A percentile compares a stretch with the other conserved stretches of the same genome.
These are phyloP conservation scores for Dentipellis sp. DNA, from an alignment of 768 basidiomycete genomes.

Conservation along the genomic window DNA sequence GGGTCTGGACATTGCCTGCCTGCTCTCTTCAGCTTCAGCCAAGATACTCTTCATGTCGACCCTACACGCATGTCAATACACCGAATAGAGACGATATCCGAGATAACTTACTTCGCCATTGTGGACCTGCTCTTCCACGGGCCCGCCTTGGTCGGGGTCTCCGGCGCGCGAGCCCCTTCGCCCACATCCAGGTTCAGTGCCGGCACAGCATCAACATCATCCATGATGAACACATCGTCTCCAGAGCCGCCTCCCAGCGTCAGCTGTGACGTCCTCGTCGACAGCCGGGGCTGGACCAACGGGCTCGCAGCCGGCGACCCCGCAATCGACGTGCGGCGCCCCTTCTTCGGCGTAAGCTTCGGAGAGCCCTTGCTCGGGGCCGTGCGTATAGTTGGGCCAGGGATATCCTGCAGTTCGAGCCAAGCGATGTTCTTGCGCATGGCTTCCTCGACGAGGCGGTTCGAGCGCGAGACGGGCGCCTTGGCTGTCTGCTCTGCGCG, in stretches of 20 bases:
- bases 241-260: constrained; percentile 18
- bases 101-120: constrained; percentile 38
- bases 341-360: constrained; percentile 24
- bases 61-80: constrained; percentile 26
- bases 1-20: not conserved
- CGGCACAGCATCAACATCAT: constrained; percentile 46
- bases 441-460: constrained; percentile 31
- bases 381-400: constrained; percentile 38
- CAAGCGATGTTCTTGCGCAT: constrained; percentile 60
- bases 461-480: constrained; percentile 55
- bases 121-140: constrained; percentile 28
- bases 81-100: not conserved
- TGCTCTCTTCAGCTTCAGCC: constrained; percentile 53
- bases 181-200: constrained; percentile 16
- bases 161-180: not conserved
- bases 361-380: constrained; percentile 18
- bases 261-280: constrained; percentile 13
- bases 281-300: constrained; percentile 15
- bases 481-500: constrained; percentile 52
- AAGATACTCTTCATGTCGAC: constrained; percentile 82
- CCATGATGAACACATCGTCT: constrained; percentile 81
- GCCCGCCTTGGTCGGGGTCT: constrained; percentile 5
- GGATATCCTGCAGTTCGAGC: constrained; percentile 63
- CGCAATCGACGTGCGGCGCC: constrained; percentile 15
- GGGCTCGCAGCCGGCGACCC: constrained; percentile 21